Base-by-base conservation (phyloP, 306 rosid species). In the Ceratonia siliqua region DNA sequence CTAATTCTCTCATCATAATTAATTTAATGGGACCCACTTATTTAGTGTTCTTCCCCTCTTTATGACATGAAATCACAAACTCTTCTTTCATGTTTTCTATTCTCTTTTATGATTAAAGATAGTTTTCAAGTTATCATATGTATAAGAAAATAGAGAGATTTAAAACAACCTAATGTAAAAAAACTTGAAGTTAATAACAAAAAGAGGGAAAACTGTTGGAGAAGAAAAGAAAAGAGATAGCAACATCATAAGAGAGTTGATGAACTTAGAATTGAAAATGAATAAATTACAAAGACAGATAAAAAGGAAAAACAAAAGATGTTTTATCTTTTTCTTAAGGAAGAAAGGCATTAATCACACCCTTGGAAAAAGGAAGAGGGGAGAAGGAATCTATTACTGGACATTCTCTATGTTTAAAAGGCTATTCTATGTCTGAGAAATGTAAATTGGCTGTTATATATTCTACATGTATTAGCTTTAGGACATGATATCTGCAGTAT, bases 371-470 rank as follows among this genome's bases (percentile, higher is more conserved):
- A 42, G 33, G 55, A 21, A 30, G 25, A 1, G 14, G 8, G 39
- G 8, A 2, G 13, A 2, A 28, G 17, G 32, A 41, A 25, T 22
- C 21, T 12, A 21, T 21, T 61, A n/a, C 8, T 32, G 33, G 24
- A 4, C 8, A 18, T 35, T 10, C 67, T 8, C 39, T 24, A 42
- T 27, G 5, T 43, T 65, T 15, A 15, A 11, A 20, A 67, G 72
- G 22, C 17, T 30, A 49, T 39, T 54, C 59, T 21, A 68, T 54
- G 65, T 55, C 25, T 41, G 48, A 73, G 50, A 56, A 55, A 30
- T 2, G 18, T 55, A 53, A 64, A 38, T 64, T 42, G 28, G 14
- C 8, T 66, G 28, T 57, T 56, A n/a, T n/a, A n/a, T n/a, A n/a
- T 45, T 45, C 33, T 22, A 56, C 20, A 32, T 9, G 52, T 21